Conservation (phyloP, 495 filamentous ascomycete genomes). For the Trichoderma asperelloides region DNA sequence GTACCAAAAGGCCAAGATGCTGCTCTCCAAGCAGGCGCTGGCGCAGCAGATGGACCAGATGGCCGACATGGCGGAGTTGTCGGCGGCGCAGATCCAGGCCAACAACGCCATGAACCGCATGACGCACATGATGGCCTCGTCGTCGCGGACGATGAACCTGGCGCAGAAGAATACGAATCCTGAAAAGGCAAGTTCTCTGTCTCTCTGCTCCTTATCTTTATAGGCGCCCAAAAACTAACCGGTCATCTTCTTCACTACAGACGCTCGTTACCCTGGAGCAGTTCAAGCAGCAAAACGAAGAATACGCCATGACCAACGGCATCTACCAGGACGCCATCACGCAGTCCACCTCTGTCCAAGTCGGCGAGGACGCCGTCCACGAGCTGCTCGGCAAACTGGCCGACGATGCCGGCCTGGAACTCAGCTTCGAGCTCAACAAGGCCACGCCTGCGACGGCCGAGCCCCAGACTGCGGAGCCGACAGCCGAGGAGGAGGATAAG, state of each 20-base stretch:
- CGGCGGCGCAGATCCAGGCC: conserved; percentile 43
- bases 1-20: conserved; percentile 68
- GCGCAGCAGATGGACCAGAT: conserved; percentile 45
- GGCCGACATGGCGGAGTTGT: conserved; percentile 45
- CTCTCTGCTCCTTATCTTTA: not conserved
- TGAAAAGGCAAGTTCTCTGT: conserved; percentile 42
- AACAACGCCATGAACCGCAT: conserved; percentile 48
- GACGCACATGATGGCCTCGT: conserved; percentile 44
- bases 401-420: conserved; percentile 72
- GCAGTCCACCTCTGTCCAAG: conserved; percentile 61
- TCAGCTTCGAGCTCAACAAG: conserved; percentile 58
- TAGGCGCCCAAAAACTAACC: not conserved
- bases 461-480: conserved; percentile 34
- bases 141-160: conserved; percentile 41
- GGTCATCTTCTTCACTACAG: conserved; percentile 11
- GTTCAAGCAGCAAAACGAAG: conserved; percentile 76
- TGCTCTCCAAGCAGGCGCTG: conserved; percentile 45
- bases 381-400: conserved; percentile 70
- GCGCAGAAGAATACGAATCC: conserved; percentile 73
- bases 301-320: conserved; percentile 70
- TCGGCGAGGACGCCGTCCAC: conserved; percentile 78
- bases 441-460: conserved; percentile 40
- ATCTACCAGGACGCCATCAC: conserved; percentile 80
- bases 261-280: conserved; percentile 59
- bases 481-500: conserved; percentile 54